A percentile compares a stretch with the other conserved stretches of the same genome.
Evolutionary conservation across 2,329 filamentous ascomycete genomes (phyloP).

Genomic region (Pestalotiopsis sp.): DNA sequence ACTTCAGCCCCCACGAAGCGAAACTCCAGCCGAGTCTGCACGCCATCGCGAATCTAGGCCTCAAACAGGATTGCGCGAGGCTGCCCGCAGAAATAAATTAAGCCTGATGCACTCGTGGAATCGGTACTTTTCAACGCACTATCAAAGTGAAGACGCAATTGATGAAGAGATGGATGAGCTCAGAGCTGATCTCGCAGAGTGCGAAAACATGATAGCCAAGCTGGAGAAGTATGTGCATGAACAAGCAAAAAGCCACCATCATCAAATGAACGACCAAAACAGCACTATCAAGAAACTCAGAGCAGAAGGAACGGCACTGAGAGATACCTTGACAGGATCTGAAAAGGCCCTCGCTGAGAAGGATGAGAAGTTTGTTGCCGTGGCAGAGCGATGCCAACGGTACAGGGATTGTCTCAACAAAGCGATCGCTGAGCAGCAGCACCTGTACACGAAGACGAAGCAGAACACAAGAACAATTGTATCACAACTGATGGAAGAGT

Average conservation of each 20-base stretch:
- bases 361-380: neutral
- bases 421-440: slow-evolving; percentile 10
- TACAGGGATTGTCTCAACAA: slow-evolving; percentile 7
- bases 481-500: neutral
- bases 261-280: neutral
- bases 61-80: neutral
- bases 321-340: neutral
- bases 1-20: neutral
- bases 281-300: neutral
- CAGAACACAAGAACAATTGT: neutral
- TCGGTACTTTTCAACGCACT: neutral
- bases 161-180: neutral
- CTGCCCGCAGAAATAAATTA: neutral
- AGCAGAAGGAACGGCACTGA: neutral
- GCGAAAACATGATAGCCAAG: neutral
- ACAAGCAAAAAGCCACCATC: neutral
- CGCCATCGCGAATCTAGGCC: neutral
- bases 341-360: neutral
- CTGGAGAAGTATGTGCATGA: neutral
- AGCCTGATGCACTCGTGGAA: neutral
- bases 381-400: neutral
- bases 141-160: neutral
- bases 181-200: neutral
- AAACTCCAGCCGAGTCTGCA: neutral
- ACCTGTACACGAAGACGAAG: slow-evolving; percentile 10